These are phyloP conservation scores for Cylindrotheca closterium DNA, from an alignment of 108 stramenopile species.

Conservation along the genomic window DNA sequence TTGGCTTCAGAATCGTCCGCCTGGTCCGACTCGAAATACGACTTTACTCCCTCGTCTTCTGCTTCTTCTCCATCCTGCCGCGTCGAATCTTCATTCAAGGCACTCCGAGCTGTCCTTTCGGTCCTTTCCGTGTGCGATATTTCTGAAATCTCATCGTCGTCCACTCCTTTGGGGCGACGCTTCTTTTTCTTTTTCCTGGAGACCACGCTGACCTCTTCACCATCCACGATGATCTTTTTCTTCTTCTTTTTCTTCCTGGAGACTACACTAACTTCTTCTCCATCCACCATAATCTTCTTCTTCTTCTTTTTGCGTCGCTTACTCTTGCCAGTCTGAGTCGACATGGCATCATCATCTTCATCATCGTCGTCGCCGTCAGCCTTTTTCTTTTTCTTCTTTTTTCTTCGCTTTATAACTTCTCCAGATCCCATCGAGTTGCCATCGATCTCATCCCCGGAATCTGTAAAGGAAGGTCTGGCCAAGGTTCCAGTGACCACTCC, in stretches of 20 bases:
- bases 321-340: conserved; percentile 1
- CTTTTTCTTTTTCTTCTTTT: neutral
- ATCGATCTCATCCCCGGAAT: no score
- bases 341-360: neutral
- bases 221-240: neutral
- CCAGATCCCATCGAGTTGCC: no score
- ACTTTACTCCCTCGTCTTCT: no score
- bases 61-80: neutral
- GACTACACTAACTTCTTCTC: neutral
- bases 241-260: conserved; percentile 2
- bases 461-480: neutral
- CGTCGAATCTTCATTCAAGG: no score
- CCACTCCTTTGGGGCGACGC: neutral
- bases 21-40: no score
- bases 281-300: neutral
- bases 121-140: neutral
- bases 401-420: neutral
- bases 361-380: neutral
- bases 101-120: neutral
- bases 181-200: neutral
- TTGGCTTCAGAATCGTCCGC: no score
- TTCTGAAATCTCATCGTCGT: neutral
- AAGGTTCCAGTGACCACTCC: neutral
- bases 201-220: neutral
- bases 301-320: conserved; percentile 7